Evolutionary conservation across 768 basidiomycete genomes (phyloP).

Genomic region (Suillus subaureus): DNA sequence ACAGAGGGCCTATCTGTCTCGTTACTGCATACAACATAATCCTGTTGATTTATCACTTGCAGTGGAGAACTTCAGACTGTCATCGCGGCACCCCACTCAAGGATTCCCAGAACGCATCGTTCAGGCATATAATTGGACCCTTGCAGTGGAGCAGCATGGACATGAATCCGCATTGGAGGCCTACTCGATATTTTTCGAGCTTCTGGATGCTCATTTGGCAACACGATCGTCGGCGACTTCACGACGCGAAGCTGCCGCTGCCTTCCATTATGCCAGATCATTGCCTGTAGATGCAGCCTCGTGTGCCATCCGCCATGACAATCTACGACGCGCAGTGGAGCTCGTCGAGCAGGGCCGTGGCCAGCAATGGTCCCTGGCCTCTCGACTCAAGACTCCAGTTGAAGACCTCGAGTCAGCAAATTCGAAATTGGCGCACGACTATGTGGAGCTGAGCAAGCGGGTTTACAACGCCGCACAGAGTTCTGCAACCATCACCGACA

Average conservation of each 20-base stretch:
- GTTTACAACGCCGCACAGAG: constrained; percentile 1
- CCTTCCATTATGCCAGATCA: no score
- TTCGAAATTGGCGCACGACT: constrained; percentile 6
- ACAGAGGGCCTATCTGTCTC: no score
- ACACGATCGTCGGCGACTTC: no score
- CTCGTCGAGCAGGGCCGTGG: constrained; percentile 32
- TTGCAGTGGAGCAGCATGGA: not conserved
- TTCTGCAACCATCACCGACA: no score
- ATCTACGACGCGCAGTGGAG: constrained; percentile 24
- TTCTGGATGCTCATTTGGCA: no score
- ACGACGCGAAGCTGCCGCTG: no score
- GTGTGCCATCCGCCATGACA: no score
- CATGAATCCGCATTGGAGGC: constrained; percentile 7
- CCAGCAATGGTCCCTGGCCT: constrained; percentile 30
- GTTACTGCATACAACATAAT: not conserved
- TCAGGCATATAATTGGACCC: not conserved
- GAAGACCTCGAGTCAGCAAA: constrained; percentile 20
- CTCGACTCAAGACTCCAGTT: constrained; percentile 25
- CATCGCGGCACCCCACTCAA: not conserved
- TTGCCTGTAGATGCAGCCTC: no score
- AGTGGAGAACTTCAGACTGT: not conserved
- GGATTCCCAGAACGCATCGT: no score
- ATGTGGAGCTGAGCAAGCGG: constrained; percentile 11
- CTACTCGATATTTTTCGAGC: no score
- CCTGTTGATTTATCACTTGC: not conserved